Conservation (phyloP, 176 grass and related monocot species). For the maize (Zea mays) region DNA sequence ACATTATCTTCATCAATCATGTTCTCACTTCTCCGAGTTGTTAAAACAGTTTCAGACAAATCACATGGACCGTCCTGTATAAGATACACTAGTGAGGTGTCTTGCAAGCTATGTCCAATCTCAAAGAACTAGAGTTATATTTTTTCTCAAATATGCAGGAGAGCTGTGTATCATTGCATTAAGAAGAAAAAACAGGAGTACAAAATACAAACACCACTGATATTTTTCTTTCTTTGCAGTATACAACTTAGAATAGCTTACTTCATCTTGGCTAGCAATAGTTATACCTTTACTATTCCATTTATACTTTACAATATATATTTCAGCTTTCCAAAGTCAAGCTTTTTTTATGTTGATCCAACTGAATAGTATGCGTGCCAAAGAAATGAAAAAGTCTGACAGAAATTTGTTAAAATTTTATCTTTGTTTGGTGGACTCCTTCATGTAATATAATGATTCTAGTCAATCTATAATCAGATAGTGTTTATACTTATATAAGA, state of each 20-base stretch:
- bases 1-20: conserved; percentile 19
- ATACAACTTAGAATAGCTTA: conserved; percentile 13
- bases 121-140: conserved; percentile 8
- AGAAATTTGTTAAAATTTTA: conserved; percentile 6
- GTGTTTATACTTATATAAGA: background rate
- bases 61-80: conserved; percentile 39
- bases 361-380: conserved; percentile 11
- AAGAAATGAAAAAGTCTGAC: conserved; percentile 3
- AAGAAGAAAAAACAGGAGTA: background rate
- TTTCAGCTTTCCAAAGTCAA: background rate
- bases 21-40: conserved; percentile 11
- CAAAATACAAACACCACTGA: background rate
- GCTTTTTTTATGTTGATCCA: background rate
- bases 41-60: conserved; percentile 30
- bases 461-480: background rate
- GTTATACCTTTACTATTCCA: background rate
- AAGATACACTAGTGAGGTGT: conserved; percentile 29
- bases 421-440: conserved; percentile 15
- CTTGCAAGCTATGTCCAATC: conserved; percentile 21
- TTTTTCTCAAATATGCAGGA: background rate
- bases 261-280: background rate
- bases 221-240: conserved; percentile 11
- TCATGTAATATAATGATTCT: conserved; percentile 12
- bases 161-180: background rate
- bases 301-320: conserved; percentile 8